Conservation (phyloP, 2,329 filamentous ascomycete species). For the Neocucurbitaria cava region DNA sequence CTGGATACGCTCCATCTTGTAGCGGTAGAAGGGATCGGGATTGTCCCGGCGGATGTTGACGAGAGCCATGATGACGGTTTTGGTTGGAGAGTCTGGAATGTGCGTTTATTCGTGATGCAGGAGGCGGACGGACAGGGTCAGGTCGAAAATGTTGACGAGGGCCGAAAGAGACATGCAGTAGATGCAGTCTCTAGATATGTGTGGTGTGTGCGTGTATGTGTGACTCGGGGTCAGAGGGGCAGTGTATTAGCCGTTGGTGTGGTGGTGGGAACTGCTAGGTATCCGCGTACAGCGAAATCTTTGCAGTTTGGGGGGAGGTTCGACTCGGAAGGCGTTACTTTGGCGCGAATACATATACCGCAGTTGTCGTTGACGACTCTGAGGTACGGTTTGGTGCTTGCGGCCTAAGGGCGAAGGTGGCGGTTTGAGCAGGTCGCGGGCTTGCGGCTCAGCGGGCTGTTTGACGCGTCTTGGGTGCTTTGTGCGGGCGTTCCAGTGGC, state of each 20-base stretch:
- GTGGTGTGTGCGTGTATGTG: conserved; percentile 43
- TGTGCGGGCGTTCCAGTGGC: conserved; percentile 25
- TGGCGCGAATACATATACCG: conserved; percentile 99
- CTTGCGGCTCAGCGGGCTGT: conserved; percentile 28
- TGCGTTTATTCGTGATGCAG: conserved; percentile 38
- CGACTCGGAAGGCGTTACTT: conserved; percentile 92
- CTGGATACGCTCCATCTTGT: conserved; percentile 99
- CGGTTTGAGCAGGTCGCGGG: conserved; percentile 42
- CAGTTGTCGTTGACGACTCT: conserved; percentile 47
- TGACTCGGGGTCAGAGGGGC: conserved; percentile 47
- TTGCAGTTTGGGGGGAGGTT: conserved; percentile 93
- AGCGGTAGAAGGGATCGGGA: conserved; percentile 98
- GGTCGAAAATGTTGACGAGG: conserved; percentile 59
- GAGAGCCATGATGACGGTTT: conserved; percentile 83
- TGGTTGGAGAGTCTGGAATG: conserved; percentile 34
- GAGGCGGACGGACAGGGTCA: conserved; percentile 38
- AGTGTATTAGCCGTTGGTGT: conserved; percentile 85
- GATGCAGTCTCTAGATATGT: conserved; percentile 40
- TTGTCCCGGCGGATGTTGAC: conserved; percentile 98
- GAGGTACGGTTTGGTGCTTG: conserved; percentile 41
- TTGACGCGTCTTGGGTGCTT: conserved; percentile 16
- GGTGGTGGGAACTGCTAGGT: conserved; percentile 87
- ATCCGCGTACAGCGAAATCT: conserved; percentile 95
- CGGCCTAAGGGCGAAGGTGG: conserved; percentile 39
- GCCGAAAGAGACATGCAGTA: conserved; percentile 67